Evolutionary conservation across 106 monocot species (phyloP).

Genomic region (Dioscorea alata): DNA sequence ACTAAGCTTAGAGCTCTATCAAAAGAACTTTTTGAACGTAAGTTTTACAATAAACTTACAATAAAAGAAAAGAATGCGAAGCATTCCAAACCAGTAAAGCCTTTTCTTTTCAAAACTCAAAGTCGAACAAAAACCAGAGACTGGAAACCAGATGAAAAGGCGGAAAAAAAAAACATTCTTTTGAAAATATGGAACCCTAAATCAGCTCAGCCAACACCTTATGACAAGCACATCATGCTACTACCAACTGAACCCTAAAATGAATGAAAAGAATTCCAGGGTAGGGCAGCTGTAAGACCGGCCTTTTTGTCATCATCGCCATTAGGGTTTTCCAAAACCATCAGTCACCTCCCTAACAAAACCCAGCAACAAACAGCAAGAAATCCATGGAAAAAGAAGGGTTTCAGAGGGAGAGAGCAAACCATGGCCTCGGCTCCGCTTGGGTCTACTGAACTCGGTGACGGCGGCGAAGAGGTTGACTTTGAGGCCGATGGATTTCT

Average conservation of each 20-base stretch:
- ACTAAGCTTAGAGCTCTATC: too few species aligned
- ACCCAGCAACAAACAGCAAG: not conserved
- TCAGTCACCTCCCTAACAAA: not conserved
- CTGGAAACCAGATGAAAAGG: not conserved
- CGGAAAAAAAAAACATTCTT: not conserved
- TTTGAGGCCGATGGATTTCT: constrained; percentile 25
- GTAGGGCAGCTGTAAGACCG: constrained; percentile 24
- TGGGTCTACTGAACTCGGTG: constrained; percentile 28
- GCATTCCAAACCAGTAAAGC: not conserved
- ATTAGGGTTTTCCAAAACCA: not conserved
- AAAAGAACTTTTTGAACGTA: not conserved
- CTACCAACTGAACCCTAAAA: constrained; percentile 17
- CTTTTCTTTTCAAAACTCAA: not conserved
- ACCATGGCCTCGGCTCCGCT: constrained; percentile 31
- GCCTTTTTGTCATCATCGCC: constrained; percentile 41
- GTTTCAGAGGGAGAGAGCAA: constrained; percentile 5
- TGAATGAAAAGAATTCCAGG: constrained; percentile 6
- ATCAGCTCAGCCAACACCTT: constrained; percentile 28
- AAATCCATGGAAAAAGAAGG: not conserved
- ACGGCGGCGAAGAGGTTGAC: constrained; percentile 50
- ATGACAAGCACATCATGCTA: constrained; percentile 14
- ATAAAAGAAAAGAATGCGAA: not conserved
- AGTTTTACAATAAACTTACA: too few species aligned
- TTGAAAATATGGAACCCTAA: not conserved
- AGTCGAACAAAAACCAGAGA: not conserved